Evolutionary conservation across 768 basidiomycete genomes (phyloP).

Genomic region (Suillus tomentosus): DNA sequence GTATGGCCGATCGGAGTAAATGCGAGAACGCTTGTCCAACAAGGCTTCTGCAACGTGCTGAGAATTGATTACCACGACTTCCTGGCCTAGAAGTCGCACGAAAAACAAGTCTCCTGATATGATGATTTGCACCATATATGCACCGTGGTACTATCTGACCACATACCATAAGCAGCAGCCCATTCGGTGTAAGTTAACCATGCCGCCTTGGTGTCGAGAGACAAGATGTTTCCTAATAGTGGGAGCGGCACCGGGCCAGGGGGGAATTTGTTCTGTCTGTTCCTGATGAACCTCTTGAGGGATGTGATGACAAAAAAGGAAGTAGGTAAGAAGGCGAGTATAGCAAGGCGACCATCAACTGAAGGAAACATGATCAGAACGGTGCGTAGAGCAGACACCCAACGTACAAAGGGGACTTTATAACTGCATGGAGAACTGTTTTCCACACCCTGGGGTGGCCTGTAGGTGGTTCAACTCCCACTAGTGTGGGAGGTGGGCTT

Average conservation of each 20-base stretch:
- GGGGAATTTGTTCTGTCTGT: not conserved
- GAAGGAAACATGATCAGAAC: not conserved
- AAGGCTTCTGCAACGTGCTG: constrained; percentile 8
- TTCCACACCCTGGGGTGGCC: too few species aligned
- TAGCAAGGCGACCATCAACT: not conserved
- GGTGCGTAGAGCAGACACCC: not conserved
- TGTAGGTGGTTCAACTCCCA: too few species aligned
- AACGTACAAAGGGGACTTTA: not conserved
- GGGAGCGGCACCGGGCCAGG: constrained; percentile 12
- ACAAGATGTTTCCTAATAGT: constrained; percentile 8
- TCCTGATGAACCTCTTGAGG: not conserved
- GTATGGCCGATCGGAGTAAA: constrained; percentile 15
- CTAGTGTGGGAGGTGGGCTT: too few species aligned
- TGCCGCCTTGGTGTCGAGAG: constrained; percentile 6
- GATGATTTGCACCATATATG: not conserved
- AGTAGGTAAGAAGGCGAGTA: not conserved
- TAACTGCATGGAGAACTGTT: not conserved
- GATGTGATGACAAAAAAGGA: not conserved
- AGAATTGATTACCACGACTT: constrained; percentile 2
- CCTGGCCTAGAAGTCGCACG: constrained; percentile 3
- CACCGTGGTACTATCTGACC: not conserved
- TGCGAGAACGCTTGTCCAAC: constrained; percentile 13
- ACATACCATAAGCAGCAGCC: constrained; percentile 9
- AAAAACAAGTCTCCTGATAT: constrained; percentile 4
- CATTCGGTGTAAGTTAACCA: constrained; percentile 10